A percentile compares a stretch with the other conserved stretches of the same genome.
These are phyloP conservation scores for Populus hybrid DNA, from an alignment of 441 rosid species.

Conservation along the genomic window DNA sequence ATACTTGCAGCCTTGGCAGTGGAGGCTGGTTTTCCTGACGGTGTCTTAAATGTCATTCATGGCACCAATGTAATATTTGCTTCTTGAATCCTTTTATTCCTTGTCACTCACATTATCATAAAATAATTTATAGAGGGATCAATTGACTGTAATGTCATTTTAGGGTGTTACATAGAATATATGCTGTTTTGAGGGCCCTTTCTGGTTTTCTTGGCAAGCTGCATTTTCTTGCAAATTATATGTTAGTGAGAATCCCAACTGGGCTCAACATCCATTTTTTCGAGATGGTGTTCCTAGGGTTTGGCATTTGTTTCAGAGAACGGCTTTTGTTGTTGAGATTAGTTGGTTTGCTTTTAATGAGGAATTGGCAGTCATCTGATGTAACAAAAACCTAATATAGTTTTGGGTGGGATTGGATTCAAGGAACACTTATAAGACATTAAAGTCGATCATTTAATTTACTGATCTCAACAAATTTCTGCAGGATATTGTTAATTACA, in stretches of 20 bases:
- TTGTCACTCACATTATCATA: background rate
- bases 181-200: background rate
- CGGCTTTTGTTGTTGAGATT: background rate
- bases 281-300: no score
- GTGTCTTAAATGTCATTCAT: constrained; percentile 50
- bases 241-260: background rate
- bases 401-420: constrained; percentile 1
- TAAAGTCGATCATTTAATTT: background rate
- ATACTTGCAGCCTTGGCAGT: constrained; percentile 44
- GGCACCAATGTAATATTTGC: constrained; percentile 37
- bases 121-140: constrained; percentile 1
- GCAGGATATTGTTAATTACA: constrained; percentile 27
- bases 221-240: background rate
- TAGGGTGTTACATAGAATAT: background rate
- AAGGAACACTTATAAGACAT: background rate
- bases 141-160: background rate
- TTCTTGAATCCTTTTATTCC: constrained; percentile 2
- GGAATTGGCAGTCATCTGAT: background rate
- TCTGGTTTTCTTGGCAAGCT: background rate
- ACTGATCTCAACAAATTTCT: background rate
- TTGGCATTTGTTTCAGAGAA: background rate
- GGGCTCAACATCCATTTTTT: background rate
- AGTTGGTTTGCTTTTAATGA: background rate
- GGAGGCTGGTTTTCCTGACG: constrained; percentile 55
- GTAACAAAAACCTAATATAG: background rate